phyloP scores from a whole-genome alignment of 108 stramenopile species.

The Skeletonema tropicum region DNA sequence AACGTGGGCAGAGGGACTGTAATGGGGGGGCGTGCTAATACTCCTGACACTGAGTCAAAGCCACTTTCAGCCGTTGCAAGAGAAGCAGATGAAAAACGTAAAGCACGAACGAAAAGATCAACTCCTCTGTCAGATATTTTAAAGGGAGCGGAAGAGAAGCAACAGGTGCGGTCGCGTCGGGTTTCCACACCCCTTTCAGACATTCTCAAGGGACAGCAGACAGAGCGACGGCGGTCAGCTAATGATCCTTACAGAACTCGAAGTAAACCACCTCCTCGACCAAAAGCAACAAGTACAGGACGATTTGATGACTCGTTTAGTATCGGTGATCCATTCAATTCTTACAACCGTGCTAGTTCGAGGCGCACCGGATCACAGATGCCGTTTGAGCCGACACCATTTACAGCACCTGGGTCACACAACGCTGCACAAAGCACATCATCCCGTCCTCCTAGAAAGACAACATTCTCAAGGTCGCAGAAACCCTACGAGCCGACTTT shows the following conservation, averaged over 20 bases:
- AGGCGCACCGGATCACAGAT: conserved; percentile 14
- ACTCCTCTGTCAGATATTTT: conserved; percentile 34
- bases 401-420: conserved; percentile 40
- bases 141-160: conserved; percentile 30
- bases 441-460: neutral
- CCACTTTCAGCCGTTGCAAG: conserved; percentile 4
- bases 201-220: conserved; percentile 34
- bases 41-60: neutral
- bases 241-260: conserved; percentile 8
- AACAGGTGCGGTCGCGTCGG: conserved; percentile 17
- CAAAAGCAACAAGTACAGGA: conserved; percentile 6
- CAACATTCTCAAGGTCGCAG: conserved; percentile 19
- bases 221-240: conserved; percentile 14
- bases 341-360: neutral
- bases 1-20: conserved; percentile 15
- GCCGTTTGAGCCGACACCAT: conserved; percentile 45
- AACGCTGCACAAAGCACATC: conserved; percentile 16
- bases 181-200: conserved; percentile 31
- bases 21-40: conserved; percentile 8
- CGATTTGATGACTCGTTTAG: conserved; percentile 37
- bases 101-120: conserved; percentile 9
- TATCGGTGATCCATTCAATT: neutral
- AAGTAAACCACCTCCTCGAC: conserved; percentile 34
- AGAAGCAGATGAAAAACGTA: conserved; percentile 7
- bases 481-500: conserved; percentile 26